Evolutionary conservation across 2,329 filamentous ascomycete genomes (phyloP).

Genomic region (Scortechinia acanthostroma): DNA sequence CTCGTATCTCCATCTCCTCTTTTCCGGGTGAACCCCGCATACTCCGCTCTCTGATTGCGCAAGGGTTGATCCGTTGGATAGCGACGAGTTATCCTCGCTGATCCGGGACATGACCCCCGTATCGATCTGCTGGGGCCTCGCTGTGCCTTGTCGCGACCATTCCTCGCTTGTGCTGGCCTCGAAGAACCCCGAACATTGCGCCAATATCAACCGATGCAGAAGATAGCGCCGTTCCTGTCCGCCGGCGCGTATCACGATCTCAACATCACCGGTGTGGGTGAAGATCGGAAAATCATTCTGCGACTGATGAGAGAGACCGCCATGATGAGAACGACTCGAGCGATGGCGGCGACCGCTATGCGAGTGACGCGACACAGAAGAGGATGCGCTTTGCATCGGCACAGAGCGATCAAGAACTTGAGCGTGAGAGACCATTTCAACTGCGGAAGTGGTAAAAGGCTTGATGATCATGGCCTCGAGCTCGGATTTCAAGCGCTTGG

Average conservation of each 20-base stretch:
- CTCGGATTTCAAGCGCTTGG: too few species aligned
- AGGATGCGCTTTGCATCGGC: not conserved
- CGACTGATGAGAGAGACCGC: slow-evolving; percentile 41
- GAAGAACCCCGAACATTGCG: slow-evolving; percentile 67
- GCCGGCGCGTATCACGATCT: slow-evolving; percentile 52
- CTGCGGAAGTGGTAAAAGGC: not conserved
- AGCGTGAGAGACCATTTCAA: not conserved
- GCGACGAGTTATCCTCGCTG: slow-evolving; percentile 23
- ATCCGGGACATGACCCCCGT: slow-evolving; percentile 21
- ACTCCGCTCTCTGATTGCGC: slow-evolving; percentile 15
- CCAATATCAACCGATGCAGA: slow-evolving; percentile 58
- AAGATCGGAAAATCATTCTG: slow-evolving; percentile 69
- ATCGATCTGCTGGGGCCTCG: slow-evolving; percentile 12
- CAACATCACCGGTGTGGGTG: slow-evolving; percentile 63
- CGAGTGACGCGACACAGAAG: not conserved
- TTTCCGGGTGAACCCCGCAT: slow-evolving; percentile 14
- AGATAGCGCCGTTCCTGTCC: slow-evolving; percentile 58
- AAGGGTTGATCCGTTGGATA: slow-evolving; percentile 19
- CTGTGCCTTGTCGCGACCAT: slow-evolving; percentile 34
- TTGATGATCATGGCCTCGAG: not conserved
- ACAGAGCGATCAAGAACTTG: not conserved
- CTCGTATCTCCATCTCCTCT: slow-evolving; percentile 50
- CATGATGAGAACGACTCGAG: slow-evolving; percentile 52
- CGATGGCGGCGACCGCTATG: slow-evolving; percentile 35
- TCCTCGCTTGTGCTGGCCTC: slow-evolving; percentile 54